phyloP scores from a whole-genome alignment of 352 stramenopile genomes.

The Phytopythium aichiense region DNA sequence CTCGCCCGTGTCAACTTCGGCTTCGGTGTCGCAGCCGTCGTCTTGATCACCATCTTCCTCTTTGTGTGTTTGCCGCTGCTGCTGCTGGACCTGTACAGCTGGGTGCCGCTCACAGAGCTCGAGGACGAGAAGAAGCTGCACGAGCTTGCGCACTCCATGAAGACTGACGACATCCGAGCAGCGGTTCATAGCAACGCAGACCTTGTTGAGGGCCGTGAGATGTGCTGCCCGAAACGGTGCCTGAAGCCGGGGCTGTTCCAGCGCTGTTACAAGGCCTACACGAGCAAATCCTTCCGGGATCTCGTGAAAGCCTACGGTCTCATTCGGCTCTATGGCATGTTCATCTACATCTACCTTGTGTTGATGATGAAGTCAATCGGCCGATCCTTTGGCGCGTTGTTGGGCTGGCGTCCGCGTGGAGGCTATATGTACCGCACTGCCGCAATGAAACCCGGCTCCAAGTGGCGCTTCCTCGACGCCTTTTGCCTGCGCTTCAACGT shows the following conservation, averaged over 20 bases:
- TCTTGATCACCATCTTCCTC: constrained; percentile 42
- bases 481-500: constrained; percentile 58
- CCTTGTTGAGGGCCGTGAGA: constrained; percentile 23
- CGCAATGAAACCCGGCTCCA: constrained; percentile 17
- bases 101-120: constrained; percentile 45
- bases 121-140: constrained; percentile 23
- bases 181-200: constrained; percentile 55
- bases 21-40: constrained; percentile 29
- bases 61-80: constrained; percentile 52
- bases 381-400: constrained; percentile 28
- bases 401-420: constrained; percentile 30
- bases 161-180: constrained; percentile 32
- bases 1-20: constrained; percentile 32
- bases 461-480: constrained; percentile 27
- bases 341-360: constrained; percentile 45
- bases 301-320: constrained; percentile 40
- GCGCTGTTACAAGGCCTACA: constrained; percentile 43
- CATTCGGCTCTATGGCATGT: constrained; percentile 33
- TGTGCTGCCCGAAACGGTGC: constrained; percentile 6
- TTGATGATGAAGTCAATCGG: constrained; percentile 50
- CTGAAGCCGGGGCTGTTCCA: constrained; percentile 10
- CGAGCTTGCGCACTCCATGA: constrained; percentile 22
- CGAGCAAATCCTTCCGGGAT: constrained; percentile 17
- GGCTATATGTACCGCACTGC: constrained; percentile 46
- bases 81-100: constrained; percentile 54